Base-by-base conservation (phyloP, 495 filamentous ascomycete genomes). In the Hypoxylon fragiforme region DNA sequence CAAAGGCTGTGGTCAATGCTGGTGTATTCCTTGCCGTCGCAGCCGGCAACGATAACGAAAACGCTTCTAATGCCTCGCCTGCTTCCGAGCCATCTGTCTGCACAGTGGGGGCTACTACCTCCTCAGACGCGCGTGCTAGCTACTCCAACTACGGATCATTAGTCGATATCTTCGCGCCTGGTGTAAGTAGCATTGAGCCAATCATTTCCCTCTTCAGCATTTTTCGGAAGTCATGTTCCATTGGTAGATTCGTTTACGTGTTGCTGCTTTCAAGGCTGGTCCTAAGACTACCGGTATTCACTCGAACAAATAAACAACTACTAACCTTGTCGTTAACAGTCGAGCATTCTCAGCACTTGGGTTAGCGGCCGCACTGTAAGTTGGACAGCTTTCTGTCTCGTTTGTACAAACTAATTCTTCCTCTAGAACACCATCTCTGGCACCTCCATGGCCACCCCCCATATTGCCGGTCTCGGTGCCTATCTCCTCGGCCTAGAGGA, bases 371-470 rank as follows among this genome's bases (percentile, higher is more conserved):
- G 77, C 43, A 80, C 74, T 42, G 71, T 71, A 54, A 31, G 72
- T 66, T 30, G 1, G 14, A 11, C 24, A 16, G 26, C 18, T 19
- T 63, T 41, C 21, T 22, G 0, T 19, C 3, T 16, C 19, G 14
- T 5, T 15, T 14, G 41, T 22, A 38, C 26, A 7, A 49, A 30
- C 50, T 51, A 28, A 55, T 18, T 7, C 19, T 9, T 13, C 19
- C 54, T 57, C 11, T 70, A 77, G 65, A 83, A 85, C 77, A 81
- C 79, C 65, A 85, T 89, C 70, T 85, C 81, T 5, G 86, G 85
- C 26, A 90, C 86, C 12, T 79, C 75, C 16, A 85, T 84, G 80
- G 81, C 85, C 34, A 76, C 78, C 13, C 85, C 85, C 22, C 85
- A 89, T 57, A 73, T 88, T 59, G 69, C 76, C 13, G 85, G 85